Base-by-base conservation (phyloP, 2,329 filamentous ascomycete species). In the Colletotrichum echinochloae region DNA sequence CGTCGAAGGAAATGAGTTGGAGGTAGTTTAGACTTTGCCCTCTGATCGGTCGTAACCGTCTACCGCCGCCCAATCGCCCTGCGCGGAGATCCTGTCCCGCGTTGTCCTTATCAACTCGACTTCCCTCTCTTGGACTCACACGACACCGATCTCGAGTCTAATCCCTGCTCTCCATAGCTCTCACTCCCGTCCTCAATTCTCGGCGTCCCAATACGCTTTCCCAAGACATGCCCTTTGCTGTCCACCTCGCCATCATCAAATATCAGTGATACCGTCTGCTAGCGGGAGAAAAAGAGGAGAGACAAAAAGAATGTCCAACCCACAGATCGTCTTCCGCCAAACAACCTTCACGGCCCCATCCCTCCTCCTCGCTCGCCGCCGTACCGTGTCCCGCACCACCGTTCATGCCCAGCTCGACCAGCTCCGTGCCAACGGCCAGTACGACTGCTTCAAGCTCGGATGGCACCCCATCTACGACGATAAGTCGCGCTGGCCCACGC, bases 381-480 rank as follows among this genome's bases (percentile, higher is more conserved):
- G 75, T 39, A 81, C 78, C 16, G 74, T 82, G 51, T 77, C 76
- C 16, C 73, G 73, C 30, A 73, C 74, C 48, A 88, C 87, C 1
- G 75, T 87, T 3, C 79, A 81, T 11, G 83, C 86, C 41, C 88
- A 90, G 76, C 82, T 90, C 26, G 76, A 84, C 26, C 82, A 87
- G 59, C 78, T 90, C 11, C 85, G 84, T 70, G 79, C 81, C 16
- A 89, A 87, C 2, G 88, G 88, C 1, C 83, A 86, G 33, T 89
- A 88, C 72, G 83, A 88, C 73, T 87, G 86, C 54, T 90, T 90
- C 78, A 85, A 86, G 73, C 77, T 90, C 23, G 71, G 85, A 76
- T 89, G 87, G 86, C 85, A 90, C 73, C 80, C 84, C 0, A 80
- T 81, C 1, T 90, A 90, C 74, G 81, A 81, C 18, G 83, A 89